Conservation (phyloP, 257 asterid species). For the Primulina eburnea region DNA sequence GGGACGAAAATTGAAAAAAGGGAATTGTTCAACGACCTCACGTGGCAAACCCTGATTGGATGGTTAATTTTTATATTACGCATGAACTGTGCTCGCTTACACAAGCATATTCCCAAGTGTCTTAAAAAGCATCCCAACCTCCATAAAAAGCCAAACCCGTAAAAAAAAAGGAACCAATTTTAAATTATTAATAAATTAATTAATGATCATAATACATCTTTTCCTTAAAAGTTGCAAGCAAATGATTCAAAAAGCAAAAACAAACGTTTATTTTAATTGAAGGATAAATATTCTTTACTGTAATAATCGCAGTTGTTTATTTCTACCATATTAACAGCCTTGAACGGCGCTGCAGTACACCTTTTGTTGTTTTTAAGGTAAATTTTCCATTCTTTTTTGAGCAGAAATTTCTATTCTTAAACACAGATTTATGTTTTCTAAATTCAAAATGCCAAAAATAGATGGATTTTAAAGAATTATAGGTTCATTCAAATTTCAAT, state of each 20-base stretch:
- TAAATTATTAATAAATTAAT: constrained; percentile 21
- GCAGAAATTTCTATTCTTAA: neutral
- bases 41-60: constrained; percentile 18
- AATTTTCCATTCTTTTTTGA: too few species aligned
- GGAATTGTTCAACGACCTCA: constrained; percentile 10
- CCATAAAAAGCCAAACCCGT: constrained; percentile 43
- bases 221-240: constrained; percentile 38
- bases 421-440: too few species aligned
- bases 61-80: constrained; percentile 23
- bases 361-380: constrained; percentile 9
- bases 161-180: neutral
- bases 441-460: neutral
- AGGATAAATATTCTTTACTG: constrained; percentile 18
- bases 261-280: constrained; percentile 12
- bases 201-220: constrained; percentile 19
- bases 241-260: neutral
- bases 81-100: constrained; percentile 31
- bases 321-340: neutral
- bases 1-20: constrained; percentile 27
- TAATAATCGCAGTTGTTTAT: neutral
- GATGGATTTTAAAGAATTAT: neutral
- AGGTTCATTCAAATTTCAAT: neutral
- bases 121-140: constrained; percentile 52
- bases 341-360: constrained; percentile 26
- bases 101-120: constrained; percentile 25